Percentiles rank a stretch among this genome's conserved stretches.
These are phyloP conservation scores for Corynespora cassiicola DNA, from an alignment of 2,329 filamentous ascomycete genomes.

Conservation along the genomic window DNA sequence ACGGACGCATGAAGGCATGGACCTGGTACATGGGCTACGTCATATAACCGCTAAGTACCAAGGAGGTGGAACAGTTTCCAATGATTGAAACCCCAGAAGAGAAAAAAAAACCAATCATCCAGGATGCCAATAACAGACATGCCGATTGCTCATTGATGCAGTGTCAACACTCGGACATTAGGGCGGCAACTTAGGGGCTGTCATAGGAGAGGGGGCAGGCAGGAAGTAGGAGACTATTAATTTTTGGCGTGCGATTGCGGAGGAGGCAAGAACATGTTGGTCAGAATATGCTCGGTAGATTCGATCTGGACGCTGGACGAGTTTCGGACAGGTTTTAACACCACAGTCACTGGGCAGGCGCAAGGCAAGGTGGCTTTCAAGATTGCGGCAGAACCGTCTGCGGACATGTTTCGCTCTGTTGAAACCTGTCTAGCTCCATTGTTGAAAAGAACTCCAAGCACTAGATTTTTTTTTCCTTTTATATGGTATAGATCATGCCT, in stretches of 20 bases:
- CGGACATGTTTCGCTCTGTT: neutral
- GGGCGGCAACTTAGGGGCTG: too few relatives aligned
- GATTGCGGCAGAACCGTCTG: constrained; percentile 8
- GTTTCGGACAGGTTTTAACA: constrained; percentile 49
- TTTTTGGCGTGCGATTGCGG: constrained; percentile 54
- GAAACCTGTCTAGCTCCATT: constrained; percentile 1
- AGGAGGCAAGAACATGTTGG: constrained; percentile 48
- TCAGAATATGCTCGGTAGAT: constrained; percentile 47
- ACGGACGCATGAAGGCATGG: too few relatives aligned
- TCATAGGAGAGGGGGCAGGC: constrained; percentile 40
- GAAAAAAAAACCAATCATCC: too few relatives aligned
- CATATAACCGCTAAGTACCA: too few relatives aligned
- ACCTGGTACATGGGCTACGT: too few relatives aligned
- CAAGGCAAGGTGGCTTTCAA: constrained; percentile 51
- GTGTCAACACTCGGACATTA: too few relatives aligned
- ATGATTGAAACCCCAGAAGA: too few relatives aligned
- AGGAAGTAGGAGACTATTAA: constrained; percentile 21
- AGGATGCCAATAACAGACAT: too few relatives aligned
- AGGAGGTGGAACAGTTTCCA: too few relatives aligned
- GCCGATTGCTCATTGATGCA: too few relatives aligned
- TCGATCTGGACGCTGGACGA: constrained; percentile 52
- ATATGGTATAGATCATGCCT: constrained; percentile 37
- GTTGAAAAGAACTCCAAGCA: constrained; percentile 1
- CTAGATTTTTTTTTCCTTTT: too few relatives aligned
- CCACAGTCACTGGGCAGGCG: constrained; percentile 47